phyloP scores from a whole-genome alignment of 2,329 filamentous ascomycete genomes.

The Nectriaceae sp. region DNA sequence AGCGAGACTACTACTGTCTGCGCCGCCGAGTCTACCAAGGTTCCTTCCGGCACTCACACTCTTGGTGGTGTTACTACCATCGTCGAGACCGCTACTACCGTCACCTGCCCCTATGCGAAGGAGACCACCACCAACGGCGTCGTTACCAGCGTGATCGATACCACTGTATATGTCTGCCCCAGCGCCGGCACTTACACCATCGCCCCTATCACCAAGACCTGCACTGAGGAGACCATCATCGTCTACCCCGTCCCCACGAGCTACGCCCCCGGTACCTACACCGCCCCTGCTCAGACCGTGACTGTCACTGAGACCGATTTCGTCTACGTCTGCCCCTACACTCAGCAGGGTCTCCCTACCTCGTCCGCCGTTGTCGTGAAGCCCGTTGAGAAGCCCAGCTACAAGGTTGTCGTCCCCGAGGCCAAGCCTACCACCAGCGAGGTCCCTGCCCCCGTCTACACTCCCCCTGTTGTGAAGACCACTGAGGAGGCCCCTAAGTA shows the following conservation, averaged over 20 bases:
- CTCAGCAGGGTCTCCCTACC: constrained; percentile 42
- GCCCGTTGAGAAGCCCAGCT: not conserved
- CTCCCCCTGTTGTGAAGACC: constrained; percentile 11
- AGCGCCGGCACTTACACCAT: constrained; percentile 76
- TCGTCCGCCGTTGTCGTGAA: constrained; percentile 4
- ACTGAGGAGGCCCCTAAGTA: constrained; percentile 8
- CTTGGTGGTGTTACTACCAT: constrained; percentile 73
- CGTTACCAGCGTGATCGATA: constrained; percentile 67
- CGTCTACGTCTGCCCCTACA: constrained; percentile 72
- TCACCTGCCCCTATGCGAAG: constrained; percentile 71
- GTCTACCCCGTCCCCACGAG: constrained; percentile 67
- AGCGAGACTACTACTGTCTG: constrained; percentile 68
- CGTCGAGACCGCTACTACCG: constrained; percentile 65
- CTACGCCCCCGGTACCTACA: constrained; percentile 73
- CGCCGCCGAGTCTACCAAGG: constrained; percentile 60
- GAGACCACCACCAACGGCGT: constrained; percentile 58
- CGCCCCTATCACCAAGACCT: constrained; percentile 64
- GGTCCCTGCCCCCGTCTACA: constrained; percentile 2
- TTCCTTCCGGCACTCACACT: constrained; percentile 67
- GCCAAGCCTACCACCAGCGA: not conserved
- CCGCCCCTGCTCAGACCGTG: constrained; percentile 64
- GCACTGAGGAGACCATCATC: constrained; percentile 55
- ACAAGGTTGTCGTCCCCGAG: not conserved
- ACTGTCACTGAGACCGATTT: constrained; percentile 69
- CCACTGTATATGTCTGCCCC: constrained; percentile 74